phyloP scores from a whole-genome alignment of 495 filamentous ascomycete species.

The Monascus purpureus region DNA sequence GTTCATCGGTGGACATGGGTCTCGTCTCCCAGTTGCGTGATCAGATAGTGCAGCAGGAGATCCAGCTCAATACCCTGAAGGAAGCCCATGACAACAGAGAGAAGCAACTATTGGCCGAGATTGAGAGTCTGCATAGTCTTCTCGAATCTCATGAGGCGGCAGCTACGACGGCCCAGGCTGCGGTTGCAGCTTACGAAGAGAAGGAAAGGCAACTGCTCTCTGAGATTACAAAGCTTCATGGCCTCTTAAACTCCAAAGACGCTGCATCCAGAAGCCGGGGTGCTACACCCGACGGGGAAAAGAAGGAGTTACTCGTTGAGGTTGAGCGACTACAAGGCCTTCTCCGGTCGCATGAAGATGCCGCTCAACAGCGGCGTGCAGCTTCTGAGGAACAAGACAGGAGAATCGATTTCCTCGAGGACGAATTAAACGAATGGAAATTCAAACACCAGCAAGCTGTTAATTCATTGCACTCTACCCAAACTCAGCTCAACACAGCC shows the following conservation, averaged over 20 bases:
- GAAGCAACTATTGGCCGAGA: conserved; percentile 52
- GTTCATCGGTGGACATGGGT: conserved; percentile 81
- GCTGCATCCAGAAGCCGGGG: background rate
- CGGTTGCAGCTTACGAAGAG: conserved; percentile 31
- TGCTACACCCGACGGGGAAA: background rate
- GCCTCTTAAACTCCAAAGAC: background rate
- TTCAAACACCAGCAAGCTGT: conserved; percentile 57
- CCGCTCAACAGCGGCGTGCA: background rate
- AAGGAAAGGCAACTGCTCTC: conserved; percentile 31
- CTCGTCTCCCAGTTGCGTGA: conserved; percentile 79
- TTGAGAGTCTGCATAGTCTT: conserved; percentile 49
- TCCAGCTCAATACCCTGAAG: conserved; percentile 60
- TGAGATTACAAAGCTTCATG: background rate
- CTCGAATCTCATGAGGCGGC: conserved; percentile 32
- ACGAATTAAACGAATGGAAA: conserved; percentile 63
- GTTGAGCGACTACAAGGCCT: background rate
- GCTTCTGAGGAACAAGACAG: conserved; percentile 34
- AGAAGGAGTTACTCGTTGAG: background rate
- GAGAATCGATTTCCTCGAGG: conserved; percentile 58
- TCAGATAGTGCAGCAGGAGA: conserved; percentile 74
- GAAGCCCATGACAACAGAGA: conserved; percentile 59
- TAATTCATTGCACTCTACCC: conserved; percentile 56
- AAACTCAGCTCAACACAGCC: conserved; percentile 56
- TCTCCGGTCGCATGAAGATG: conserved; percentile 4
- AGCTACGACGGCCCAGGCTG: conserved; percentile 28